A percentile compares a stretch with the other conserved stretches of the same genome.
phyloP scores from a whole-genome alignment of 148 eudicot species.

The Silene latifolia region DNA sequence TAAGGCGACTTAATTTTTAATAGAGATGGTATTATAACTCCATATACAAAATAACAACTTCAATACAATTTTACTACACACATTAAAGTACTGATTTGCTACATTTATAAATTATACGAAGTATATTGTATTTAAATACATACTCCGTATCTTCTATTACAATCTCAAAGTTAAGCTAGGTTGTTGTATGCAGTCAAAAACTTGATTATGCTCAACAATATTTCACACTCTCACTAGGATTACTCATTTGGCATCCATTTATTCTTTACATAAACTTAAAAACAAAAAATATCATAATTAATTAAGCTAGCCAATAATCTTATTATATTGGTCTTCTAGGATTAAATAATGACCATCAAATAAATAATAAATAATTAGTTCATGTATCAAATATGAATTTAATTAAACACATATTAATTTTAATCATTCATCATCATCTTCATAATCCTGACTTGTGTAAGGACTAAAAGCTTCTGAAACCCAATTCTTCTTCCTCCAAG shows the following conservation, averaged over 20 bases:
- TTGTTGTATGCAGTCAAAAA: not conserved
- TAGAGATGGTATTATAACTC: too few relatives aligned
- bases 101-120: too few relatives aligned
- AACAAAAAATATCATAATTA: too few relatives aligned
- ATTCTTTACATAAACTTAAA: not conserved
- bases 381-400: not conserved
- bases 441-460: slow-evolving; percentile 74
- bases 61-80: too few relatives aligned
- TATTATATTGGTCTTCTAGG: not conserved
- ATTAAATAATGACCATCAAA: not conserved
- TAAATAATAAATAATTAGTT: not conserved
- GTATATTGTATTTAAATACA: too few relatives aligned
- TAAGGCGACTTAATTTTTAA: too few relatives aligned
- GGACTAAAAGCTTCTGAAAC: slow-evolving; percentile 80
- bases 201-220: not conserved
- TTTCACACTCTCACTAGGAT: too few relatives aligned
- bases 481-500: slow-evolving; percentile 84
- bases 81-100: too few relatives aligned
- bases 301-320: not conserved
- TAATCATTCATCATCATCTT: not conserved
- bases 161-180: too few relatives aligned
- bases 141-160: not conserved
- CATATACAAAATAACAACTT: too few relatives aligned
- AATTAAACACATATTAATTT: too few relatives aligned
- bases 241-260: not conserved